phyloP scores from a whole-genome alignment of 129 eudicot species.

The Chrysanthemum makinoi region DNA sequence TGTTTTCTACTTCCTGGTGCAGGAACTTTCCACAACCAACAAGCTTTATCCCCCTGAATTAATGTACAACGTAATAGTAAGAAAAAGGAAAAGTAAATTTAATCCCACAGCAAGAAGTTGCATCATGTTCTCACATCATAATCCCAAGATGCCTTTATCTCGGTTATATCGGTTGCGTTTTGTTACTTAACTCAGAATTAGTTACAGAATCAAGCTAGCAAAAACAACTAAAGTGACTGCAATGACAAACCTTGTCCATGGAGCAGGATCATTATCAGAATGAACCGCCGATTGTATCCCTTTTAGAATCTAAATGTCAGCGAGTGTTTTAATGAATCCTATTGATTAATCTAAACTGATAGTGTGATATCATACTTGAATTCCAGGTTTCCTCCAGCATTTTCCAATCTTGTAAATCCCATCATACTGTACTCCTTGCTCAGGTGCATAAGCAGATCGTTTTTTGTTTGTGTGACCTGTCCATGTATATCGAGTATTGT shows the following conservation, averaged over 20 bases:
- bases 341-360: not conserved
- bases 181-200: not conserved
- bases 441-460: slow-evolving; percentile 90
- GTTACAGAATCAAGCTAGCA: no score
- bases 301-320: slow-evolving; percentile 14
- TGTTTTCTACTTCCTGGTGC: not conserved
- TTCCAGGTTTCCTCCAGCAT: slow-evolving; percentile 64
- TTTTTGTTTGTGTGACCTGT: slow-evolving; percentile 79
- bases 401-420: slow-evolving; percentile 76
- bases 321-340: not conserved
- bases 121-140: slow-evolving; percentile 47
- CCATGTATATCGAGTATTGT: not conserved
- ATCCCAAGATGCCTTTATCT: slow-evolving; percentile 58
- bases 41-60: not conserved
- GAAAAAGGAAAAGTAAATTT: not conserved
- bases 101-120: not conserved
- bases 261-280: slow-evolving; percentile 88
- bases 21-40: not conserved
- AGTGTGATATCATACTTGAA: slow-evolving; percentile 37
- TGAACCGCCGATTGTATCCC: slow-evolving; percentile 68
- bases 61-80: not conserved
- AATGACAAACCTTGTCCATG: slow-evolving; percentile 71
- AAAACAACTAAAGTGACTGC: no score
- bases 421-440: slow-evolving; percentile 63
- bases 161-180: slow-evolving; percentile 44